Evolutionary conservation across 208 protist genomes (phyloP).

Genomic region (Trypanosoma lewisi): DNA sequence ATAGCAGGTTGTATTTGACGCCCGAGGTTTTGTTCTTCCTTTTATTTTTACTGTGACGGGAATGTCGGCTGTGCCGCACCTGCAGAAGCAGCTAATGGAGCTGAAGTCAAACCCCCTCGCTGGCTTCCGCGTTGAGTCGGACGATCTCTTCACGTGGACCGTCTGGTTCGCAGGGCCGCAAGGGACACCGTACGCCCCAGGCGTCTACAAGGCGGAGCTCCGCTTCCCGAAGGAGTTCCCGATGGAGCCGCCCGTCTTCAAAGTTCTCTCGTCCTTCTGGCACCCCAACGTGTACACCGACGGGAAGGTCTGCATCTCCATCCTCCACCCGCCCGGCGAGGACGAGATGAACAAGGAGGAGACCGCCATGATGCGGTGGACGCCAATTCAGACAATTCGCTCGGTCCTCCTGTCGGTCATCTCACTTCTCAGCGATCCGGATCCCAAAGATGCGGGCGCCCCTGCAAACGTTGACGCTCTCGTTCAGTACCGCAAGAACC

Average conservation of each 20-base stretch:
- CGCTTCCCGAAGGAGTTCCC: constrained; percentile 96
- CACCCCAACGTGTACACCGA: constrained; percentile 97
- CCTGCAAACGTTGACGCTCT: constrained; percentile 95
- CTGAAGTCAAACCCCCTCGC: constrained; percentile 87
- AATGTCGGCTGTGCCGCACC: constrained; percentile 81
- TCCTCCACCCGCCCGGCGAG: constrained; percentile 97
- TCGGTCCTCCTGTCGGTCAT: constrained; percentile 95
- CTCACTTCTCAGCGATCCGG: constrained; percentile 93
- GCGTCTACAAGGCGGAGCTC: constrained; percentile 90
- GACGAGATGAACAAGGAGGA: constrained; percentile 92
- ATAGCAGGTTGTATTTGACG: too few relatives aligned
- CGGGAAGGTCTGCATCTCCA: constrained; percentile 98
- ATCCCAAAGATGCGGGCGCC: constrained; percentile 89
- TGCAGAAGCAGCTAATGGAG: constrained; percentile 91
- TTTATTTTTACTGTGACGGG: constrained; percentile 7
- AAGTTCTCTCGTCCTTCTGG: constrained; percentile 95
- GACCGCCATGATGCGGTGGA: constrained; percentile 95
- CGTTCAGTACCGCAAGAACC: constrained; percentile 83
- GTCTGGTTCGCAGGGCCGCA: constrained; percentile 88
- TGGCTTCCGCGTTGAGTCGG: constrained; percentile 89
- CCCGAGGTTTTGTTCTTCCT: constrained; percentile 11
- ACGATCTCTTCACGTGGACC: constrained; percentile 91
- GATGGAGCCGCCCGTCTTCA: constrained; percentile 94
- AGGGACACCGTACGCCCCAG: constrained; percentile 85
- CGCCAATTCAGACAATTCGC: constrained; percentile 93